Percentiles rank a stretch among this genome's conserved stretches.
Evolutionary conservation across 306 rosid species (phyloP).

Genomic region (Gleditsia sinensis): DNA sequence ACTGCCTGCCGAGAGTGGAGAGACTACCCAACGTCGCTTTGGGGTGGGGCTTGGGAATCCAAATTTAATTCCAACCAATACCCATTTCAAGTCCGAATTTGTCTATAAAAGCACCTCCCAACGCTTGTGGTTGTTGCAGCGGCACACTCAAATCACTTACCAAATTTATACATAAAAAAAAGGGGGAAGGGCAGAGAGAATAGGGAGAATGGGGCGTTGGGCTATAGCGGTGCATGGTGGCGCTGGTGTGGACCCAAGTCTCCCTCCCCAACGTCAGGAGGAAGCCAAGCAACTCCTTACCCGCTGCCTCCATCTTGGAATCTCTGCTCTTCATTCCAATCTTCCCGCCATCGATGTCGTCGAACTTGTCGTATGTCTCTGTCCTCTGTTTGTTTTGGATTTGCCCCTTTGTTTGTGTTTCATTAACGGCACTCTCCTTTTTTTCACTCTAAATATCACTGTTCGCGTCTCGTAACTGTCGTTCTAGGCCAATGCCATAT

Average conservation of each 20-base stretch:
- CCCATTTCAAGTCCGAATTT: conserved; percentile 27
- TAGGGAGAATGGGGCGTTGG: conserved; percentile 66
- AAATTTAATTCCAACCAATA: conserved; percentile 20
- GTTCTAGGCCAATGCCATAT: too few relatives aligned
- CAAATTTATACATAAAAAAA: too few relatives aligned
- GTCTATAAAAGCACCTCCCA: conserved; percentile 28
- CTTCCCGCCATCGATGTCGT: conserved; percentile 85
- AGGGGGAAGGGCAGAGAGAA: neutral
- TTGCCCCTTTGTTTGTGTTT: too few relatives aligned
- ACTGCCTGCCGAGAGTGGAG: neutral
- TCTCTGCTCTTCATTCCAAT: conserved; percentile 72
- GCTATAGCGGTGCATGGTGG: conserved; percentile 98
- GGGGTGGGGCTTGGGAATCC: neutral
- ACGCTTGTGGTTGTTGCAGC: neutral
- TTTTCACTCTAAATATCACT: neutral
- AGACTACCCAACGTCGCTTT: neutral
- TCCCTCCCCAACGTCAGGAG: conserved; percentile 79
- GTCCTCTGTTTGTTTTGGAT: neutral
- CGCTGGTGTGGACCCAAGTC: conserved; percentile 98
- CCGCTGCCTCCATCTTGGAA: conserved; percentile 83
- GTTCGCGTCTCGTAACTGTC: too few relatives aligned
- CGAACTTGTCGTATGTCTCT: conserved; percentile 77
- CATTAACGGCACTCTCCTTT: too few relatives aligned
- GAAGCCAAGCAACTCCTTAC: conserved; percentile 84
- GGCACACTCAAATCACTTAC: neutral